A percentile compares a stretch with the other conserved stretches of the same genome.
phyloP scores from a whole-genome alignment of 495 filamentous ascomycete species.

The Penicillium longicatenatum region DNA sequence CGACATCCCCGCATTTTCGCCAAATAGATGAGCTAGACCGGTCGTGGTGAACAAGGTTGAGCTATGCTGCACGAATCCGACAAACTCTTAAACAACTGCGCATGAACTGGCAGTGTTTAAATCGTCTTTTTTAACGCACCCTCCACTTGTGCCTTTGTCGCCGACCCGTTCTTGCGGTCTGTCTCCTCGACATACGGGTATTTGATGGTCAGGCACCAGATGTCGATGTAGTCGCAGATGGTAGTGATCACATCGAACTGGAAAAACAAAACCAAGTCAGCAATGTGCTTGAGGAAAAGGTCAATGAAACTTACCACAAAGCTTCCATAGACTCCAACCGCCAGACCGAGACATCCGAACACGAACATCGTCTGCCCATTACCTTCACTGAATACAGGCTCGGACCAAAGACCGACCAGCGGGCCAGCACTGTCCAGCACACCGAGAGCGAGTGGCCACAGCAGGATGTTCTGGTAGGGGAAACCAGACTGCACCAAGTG shows the following conservation, averaged over 20 bases:
- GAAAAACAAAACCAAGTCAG: constrained; percentile 11
- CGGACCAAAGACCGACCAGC: constrained; percentile 73
- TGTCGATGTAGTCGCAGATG: constrained; percentile 97
- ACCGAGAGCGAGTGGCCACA: constrained; percentile 67
- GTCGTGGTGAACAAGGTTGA: constrained; percentile 25
- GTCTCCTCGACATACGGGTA: constrained; percentile 45
- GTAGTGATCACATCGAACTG: constrained; percentile 88
- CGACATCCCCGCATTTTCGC: constrained; percentile 15
- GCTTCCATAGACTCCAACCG: constrained; percentile 86
- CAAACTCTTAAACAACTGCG: background rate
- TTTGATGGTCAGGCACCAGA: constrained; percentile 98
- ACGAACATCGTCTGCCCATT: constrained; percentile 84
- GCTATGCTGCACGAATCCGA: constrained; percentile 14
- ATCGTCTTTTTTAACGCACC: constrained; percentile 36
- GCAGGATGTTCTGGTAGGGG: constrained; percentile 81
- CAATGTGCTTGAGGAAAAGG: background rate
- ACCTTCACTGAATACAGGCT: constrained; percentile 64
- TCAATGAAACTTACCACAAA: constrained; percentile 67
- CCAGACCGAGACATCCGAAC: constrained; percentile 78
- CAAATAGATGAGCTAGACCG: constrained; percentile 10
- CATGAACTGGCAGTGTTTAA: constrained; percentile 13
- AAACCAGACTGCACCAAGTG: constrained; percentile 84
- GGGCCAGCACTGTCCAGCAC: constrained; percentile 80
- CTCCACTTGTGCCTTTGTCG: constrained; percentile 26
- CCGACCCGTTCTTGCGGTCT: constrained; percentile 20